Evolutionary conservation across 2,329 filamentous ascomycete species (phyloP), one percentile per base, ranked within the genome.

Genomic region (Monilinia polystroma): DNA sequence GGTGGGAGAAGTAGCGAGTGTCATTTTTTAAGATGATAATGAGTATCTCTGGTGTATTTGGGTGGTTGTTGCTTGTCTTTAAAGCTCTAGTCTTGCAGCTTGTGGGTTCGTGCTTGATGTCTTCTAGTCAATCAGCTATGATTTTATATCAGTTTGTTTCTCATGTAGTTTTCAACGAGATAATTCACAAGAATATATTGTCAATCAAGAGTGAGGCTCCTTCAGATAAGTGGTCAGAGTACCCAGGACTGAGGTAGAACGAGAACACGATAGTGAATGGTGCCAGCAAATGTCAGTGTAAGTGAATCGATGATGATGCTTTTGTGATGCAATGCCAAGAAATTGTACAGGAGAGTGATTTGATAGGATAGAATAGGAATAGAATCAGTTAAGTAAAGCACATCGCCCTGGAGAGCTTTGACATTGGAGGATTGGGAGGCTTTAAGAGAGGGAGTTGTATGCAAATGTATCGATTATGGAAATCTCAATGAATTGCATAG

Each of bases 231-330:
- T 64, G 20, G 26, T 47, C 16, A 26, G 26, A 57, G 29, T 12
- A 12, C 4, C 18, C 8, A 12, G 29, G 12, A 12, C 4, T 23
- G 12, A 18, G 45, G 29, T 47, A 23, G 58, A 53, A 32, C 8
- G 23, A 52, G 16, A n/a, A 60, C 29, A 12, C 32, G 58, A 52
- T 43, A 32, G 54, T 60, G 47, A 66, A 32, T 60, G 55, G 47
- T 66, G 63, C 63, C 63, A 66, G 55, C 63, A 32, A 43, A 58
- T 20, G n/a, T 38, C 45, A 60, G 47, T 20, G 4, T 60, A 4
- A 23, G 20, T 29, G 29, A 23, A 4, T 35, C n/a, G 23, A n/a
- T 60, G 16, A 23, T 32, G 45, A 26, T 53, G 3, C 18, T 14
- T 43, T 32, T 18, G 55, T 66, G 45, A n/a, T 41, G 52, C 55